Evolutionary conservation across 345 rosid genomes (phyloP).

Genomic region (Barbarea vulgaris): DNA sequence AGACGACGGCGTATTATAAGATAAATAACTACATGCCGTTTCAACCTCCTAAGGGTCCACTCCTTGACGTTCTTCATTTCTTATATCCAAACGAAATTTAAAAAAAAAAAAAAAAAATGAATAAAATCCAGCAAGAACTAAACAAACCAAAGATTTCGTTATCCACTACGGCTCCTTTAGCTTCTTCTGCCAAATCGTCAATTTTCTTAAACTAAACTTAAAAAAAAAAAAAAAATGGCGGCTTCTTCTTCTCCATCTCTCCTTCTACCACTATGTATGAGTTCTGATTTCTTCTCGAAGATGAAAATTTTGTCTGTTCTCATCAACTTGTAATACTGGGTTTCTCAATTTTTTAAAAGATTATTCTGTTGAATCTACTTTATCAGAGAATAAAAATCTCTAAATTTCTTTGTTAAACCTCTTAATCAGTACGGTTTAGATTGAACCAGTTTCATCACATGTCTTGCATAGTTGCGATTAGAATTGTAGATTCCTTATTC

Average conservation of each 20-base stretch:
- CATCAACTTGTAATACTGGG: not conserved
- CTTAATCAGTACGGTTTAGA: not conserved
- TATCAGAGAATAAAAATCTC: slow-evolving; percentile 18
- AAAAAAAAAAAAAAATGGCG: slow-evolving; percentile 45
- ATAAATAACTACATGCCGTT: not conserved
- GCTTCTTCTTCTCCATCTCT: slow-evolving; percentile 58
- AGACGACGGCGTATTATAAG: not conserved
- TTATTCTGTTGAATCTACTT: not conserved
- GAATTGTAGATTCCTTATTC: not conserved
- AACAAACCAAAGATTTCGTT: slow-evolving; percentile 51
- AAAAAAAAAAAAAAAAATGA: not conserved
- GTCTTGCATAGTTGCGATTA: not conserved
- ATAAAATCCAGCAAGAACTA: slow-evolving; percentile 38
- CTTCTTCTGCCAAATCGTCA: slow-evolving; percentile 26
- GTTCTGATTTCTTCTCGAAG: not conserved
- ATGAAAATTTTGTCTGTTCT: not conserved
- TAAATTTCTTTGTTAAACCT: slow-evolving; percentile 2
- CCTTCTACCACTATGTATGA: slow-evolving; percentile 58
- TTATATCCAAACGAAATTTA: not conserved
- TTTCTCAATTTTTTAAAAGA: not conserved
- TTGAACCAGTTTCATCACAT: not conserved
- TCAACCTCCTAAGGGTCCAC: not conserved
- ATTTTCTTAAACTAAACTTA: not conserved
- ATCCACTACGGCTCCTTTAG: slow-evolving; percentile 44
- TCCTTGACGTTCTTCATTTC: not conserved